These are phyloP conservation scores for Thuja plicata DNA, from an alignment of 83 land plant genomes.

Conservation along the genomic window DNA sequence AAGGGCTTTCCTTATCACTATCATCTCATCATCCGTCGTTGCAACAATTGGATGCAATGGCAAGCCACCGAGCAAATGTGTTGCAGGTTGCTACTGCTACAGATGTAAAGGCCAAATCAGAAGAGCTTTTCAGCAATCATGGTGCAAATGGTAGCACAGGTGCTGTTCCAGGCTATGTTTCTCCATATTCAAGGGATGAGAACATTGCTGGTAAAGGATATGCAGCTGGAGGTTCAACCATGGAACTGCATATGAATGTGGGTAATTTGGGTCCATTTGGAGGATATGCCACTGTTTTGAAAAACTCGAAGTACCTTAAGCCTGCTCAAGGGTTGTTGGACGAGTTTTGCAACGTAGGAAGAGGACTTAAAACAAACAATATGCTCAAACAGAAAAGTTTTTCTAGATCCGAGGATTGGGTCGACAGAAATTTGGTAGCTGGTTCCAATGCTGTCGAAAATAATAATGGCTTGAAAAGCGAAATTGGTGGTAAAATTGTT, in stretches of 20 bases:
- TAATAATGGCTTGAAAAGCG: conserved; percentile 1
- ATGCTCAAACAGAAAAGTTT: background rate
- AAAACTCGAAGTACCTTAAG: conserved; percentile 56
- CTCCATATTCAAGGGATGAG: conserved; percentile 5
- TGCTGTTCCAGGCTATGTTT: background rate
- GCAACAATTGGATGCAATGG: conserved; percentile 16
- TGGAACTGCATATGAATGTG: conserved; percentile 5
- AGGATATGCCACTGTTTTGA: conserved; percentile 58
- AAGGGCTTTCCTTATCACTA: conserved; percentile 20
- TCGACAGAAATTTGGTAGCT: conserved; percentile 1
- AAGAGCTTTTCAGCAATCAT: conserved; percentile 1
- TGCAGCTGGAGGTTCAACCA: conserved; percentile 13
- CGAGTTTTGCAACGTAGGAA: conserved; percentile 54
- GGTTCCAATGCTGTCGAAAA: background rate
- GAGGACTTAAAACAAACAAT: background rate
- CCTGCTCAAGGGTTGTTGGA: conserved; percentile 66
- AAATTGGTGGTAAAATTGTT: conserved; percentile 7
- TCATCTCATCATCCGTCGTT: conserved; percentile 18
- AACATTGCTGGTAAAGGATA: conserved; percentile 7
- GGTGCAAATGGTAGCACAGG: background rate
- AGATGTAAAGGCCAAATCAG: background rate
- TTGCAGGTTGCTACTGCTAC: conserved; percentile 8
- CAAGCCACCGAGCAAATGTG: conserved; percentile 6
- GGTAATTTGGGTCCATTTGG: conserved; percentile 64
- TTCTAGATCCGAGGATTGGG: background rate